Percentiles rank a stretch among this genome's conserved stretches.
Conservation (phyloP, 495 filamentous ascomycete genomes). For the Penicillium atrosanguineum region DNA sequence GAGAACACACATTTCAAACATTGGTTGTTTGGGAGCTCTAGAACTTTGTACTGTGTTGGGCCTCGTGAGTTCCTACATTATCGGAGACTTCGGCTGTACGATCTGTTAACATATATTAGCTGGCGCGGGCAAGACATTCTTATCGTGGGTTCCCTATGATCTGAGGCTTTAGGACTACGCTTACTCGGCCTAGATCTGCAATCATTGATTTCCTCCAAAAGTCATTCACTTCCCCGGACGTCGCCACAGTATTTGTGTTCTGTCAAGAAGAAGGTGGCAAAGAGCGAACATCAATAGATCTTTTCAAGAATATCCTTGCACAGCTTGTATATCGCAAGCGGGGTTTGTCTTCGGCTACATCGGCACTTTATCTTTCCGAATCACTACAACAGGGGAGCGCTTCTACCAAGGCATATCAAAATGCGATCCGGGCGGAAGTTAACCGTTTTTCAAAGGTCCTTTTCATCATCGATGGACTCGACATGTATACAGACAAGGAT, state of each 20-base stretch:
- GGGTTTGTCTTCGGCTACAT: conserved; percentile 18
- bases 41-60: conserved; percentile 31
- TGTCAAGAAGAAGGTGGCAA: conserved; percentile 27
- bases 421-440: conserved; percentile 35
- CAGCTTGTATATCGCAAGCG: conserved; percentile 35
- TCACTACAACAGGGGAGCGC: conserved; percentile 16
- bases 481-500: conserved; percentile 29
- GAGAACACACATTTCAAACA: conserved; percentile 20
- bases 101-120: conserved; percentile 14
- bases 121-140: conserved; percentile 37
- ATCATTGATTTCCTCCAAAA: conserved; percentile 30
- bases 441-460: conserved; percentile 33
- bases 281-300: conserved; percentile 15
- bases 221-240: conserved; percentile 33
- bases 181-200: conserved; percentile 15
- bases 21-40: conserved; percentile 27
- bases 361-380: conserved; percentile 24
- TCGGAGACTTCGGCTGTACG: neutral
- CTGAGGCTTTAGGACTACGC: neutral
- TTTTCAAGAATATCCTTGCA: conserved; percentile 28
- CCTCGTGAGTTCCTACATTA: conserved; percentile 20
- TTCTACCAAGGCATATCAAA: conserved; percentile 31
- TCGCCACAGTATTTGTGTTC: conserved; percentile 33
- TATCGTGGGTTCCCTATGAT: conserved; percentile 21
- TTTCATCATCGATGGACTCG: conserved; percentile 33